Conservation (phyloP, 148 eudicot genomes). For the Suaeda aralocaspica region DNA sequence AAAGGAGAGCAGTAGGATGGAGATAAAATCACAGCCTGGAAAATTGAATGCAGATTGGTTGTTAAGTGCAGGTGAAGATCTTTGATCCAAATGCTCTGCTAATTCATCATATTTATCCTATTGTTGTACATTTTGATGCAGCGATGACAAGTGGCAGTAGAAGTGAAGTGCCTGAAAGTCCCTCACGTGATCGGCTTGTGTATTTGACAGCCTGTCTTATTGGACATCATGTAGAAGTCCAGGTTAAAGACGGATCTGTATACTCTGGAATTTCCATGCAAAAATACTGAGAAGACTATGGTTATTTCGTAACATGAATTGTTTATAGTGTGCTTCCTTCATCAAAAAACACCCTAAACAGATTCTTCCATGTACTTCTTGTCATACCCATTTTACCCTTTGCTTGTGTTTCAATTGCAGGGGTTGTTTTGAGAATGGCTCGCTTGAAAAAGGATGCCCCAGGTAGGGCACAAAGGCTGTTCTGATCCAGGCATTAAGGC, state of each 20-base stretch:
- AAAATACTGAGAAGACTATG: constrained; percentile 54
- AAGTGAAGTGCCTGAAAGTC: constrained; percentile 41
- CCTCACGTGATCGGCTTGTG: constrained; percentile 60
- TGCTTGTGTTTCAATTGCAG: constrained; percentile 34
- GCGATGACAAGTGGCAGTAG: constrained; percentile 36
- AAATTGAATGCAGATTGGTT: constrained; percentile 45
- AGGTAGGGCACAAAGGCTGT: constrained; percentile 46
- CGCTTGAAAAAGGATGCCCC: constrained; percentile 51
- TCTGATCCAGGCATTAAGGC: constrained; percentile 50
- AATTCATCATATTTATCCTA: constrained; percentile 12
- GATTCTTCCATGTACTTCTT: background rate
- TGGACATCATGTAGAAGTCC: constrained; percentile 92
- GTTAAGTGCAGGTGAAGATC: constrained; percentile 42
- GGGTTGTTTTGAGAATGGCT: constrained; percentile 88
- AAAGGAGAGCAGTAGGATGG: constrained; percentile 49
- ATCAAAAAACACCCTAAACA: background rate
- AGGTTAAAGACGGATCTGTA: constrained; percentile 78
- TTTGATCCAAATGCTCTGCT: constrained; percentile 8
- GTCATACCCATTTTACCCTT: background rate
- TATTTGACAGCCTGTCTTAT: constrained; percentile 74
- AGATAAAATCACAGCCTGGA: constrained; percentile 57
- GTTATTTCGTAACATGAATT: constrained; percentile 34
- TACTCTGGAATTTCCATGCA: constrained; percentile 80
- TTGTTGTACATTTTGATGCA: constrained; percentile 22
- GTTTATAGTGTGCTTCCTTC: background rate